Percentiles rank a stretch among this genome's conserved stretches.
Conservation (phyloP, 2,329 filamentous ascomycete genomes). For the Scedosporium apiospermum region DNA sequence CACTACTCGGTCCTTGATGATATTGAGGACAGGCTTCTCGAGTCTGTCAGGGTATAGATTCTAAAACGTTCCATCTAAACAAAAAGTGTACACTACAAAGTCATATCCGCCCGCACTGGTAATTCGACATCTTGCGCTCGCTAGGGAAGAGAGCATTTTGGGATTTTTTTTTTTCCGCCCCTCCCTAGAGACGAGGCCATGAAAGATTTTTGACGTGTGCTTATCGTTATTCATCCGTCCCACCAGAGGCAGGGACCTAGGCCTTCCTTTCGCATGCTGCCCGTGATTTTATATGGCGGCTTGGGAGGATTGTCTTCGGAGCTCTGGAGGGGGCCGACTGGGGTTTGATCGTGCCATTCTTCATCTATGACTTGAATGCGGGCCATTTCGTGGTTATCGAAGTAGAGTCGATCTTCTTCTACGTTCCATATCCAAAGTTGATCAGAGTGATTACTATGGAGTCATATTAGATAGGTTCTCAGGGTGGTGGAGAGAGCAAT, state of each 20-base stretch:
- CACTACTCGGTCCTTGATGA: constrained; percentile 87
- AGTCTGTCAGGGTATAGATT: constrained; percentile 26
- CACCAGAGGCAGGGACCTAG: constrained; percentile 57
- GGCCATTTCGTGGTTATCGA: constrained; percentile 83
- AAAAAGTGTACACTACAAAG: constrained; percentile 4
- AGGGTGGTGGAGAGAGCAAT: neutral
- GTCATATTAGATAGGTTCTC: constrained; percentile 18
- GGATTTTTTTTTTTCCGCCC: neutral
- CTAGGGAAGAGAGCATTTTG: neutral
- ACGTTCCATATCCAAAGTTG: constrained; percentile 79
- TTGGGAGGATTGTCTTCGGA: constrained; percentile 52
- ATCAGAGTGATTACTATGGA: constrained; percentile 57
- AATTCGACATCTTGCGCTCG: neutral
- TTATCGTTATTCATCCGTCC: constrained; percentile 25
- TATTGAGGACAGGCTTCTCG: constrained; percentile 75
- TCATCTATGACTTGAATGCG: constrained; percentile 80
- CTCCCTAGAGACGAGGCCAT: neutral
- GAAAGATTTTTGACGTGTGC: neutral
- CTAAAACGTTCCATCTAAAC: constrained; percentile 7
- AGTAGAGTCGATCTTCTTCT: constrained; percentile 67
- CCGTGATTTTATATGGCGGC: constrained; percentile 62
- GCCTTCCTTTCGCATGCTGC: constrained; percentile 53
- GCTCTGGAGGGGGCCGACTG: constrained; percentile 54
- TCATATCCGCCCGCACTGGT: neutral
- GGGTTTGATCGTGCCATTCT: constrained; percentile 82